Conservation (phyloP, 257 asterid genomes). For the Prunella vulgaris region DNA sequence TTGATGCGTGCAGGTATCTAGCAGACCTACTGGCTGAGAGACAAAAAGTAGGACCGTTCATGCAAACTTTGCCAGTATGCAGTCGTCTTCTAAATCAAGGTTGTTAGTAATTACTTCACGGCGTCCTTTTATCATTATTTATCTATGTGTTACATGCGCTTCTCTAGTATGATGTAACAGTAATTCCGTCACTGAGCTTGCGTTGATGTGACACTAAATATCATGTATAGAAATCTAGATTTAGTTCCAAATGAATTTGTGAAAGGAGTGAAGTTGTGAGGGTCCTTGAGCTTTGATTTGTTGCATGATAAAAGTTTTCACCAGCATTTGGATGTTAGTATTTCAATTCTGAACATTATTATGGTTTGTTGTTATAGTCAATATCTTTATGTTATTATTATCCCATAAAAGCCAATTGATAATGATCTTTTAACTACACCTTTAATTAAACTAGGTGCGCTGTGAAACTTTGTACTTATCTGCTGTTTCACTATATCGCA, state of each 20-base stretch:
- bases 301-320: not conserved
- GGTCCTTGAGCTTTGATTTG: not conserved
- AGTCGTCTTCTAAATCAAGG: slow-evolving; percentile 73
- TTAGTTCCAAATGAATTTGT: not conserved
- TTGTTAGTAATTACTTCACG: slow-evolving; percentile 16
- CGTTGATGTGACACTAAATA: not conserved
- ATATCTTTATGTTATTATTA: not conserved
- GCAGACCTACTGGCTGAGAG: slow-evolving; percentile 61
- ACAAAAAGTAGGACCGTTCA: slow-evolving; percentile 59
- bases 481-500: not conserved
- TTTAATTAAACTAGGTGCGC: not conserved
- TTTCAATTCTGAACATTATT: not conserved
- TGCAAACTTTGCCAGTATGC: slow-evolving; percentile 56
- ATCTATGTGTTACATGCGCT: not conserved
- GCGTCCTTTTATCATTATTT: not conserved
- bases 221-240: not conserved
- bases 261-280: not conserved
- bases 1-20: slow-evolving; percentile 44
- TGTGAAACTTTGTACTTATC: not conserved
- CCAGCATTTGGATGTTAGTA: not conserved
- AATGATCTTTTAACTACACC: not conserved
- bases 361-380: not conserved
- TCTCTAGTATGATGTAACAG: not conserved
- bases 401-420: not conserved
- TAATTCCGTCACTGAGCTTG: not conserved